Conservation (phyloP, 192 early-diverging fungal genomes). For the Coemansia furcata region DNA sequence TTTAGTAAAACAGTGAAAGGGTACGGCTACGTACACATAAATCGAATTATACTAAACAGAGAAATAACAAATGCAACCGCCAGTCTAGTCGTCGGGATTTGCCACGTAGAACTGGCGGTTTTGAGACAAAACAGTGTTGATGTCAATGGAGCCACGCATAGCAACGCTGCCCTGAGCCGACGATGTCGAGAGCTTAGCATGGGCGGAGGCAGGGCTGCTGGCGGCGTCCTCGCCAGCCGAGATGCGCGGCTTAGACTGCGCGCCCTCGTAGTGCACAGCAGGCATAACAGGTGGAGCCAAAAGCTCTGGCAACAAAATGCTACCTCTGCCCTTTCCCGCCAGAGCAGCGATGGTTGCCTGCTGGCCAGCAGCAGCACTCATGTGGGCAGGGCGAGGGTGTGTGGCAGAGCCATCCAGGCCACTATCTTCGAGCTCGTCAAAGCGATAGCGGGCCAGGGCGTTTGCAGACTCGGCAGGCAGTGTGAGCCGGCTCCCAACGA, state of each 20-base stretch:
- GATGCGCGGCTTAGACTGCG: background rate
- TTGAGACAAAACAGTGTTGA: conserved; percentile 29
- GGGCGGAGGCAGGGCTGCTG: background rate
- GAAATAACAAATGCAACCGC: background rate
- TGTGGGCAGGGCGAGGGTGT: background rate
- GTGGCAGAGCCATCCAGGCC: background rate
- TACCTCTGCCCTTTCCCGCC: background rate
- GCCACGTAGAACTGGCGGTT: conserved; percentile 36
- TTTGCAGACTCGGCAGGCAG: conserved; percentile 31
- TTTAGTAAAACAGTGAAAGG: background rate
- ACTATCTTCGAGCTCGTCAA: conserved; percentile 37
- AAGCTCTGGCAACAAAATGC: background rate
- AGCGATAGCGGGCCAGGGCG: conserved; percentile 38
- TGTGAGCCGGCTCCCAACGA: conserved; percentile 46
- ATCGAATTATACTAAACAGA: background rate
- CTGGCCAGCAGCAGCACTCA: background rate
- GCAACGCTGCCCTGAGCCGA: background rate
- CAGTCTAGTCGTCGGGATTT: conserved; percentile 32
- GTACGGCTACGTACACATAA: background rate
- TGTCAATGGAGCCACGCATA: conserved; percentile 41
- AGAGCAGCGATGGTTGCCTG: conserved; percentile 7
- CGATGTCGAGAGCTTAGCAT: background rate
- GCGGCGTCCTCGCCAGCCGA: background rate
- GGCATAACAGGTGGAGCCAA: conserved; percentile 19
- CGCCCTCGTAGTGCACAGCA: conserved; percentile 4